Base-by-base conservation (phyloP, 768 basidiomycete species). In the Coprinopsis sp. region DNA sequence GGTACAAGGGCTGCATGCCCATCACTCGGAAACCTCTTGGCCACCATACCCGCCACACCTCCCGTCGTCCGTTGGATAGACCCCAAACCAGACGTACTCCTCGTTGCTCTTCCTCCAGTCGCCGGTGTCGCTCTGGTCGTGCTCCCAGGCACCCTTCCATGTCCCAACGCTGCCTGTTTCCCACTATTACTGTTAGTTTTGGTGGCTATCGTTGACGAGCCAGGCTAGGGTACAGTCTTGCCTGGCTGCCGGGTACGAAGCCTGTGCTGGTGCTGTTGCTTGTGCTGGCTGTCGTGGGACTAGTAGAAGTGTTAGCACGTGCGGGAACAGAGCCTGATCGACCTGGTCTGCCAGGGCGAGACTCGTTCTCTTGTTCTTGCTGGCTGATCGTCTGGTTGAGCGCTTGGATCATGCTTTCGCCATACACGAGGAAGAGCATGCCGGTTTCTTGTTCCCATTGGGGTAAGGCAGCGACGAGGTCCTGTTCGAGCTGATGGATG, bases 401-500 rank as follows among this genome's bases (percentile, higher is more conserved):
- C 41, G 85, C 68, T 42, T 84, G 83, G 38, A 94, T 63, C 55
- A 97, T 84, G 54, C 85, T 80, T 53, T 84, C 76, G 7, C 93
- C 94, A 47, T 90, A 79, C 2, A 96, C 87, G 43, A 89, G 73
- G 76, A 98, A 97, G 1, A 81, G 73, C 13, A 80, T 74, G 0
- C 78, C 78, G 22, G 82, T 71, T 51, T 79, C 76, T 36, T 82
- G 73, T 64, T 99, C 96, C 95, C 95, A 99, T 14, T 73, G 66
- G 2, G 92, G 89, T 44, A 98, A 81, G 0, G 79, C 73, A 1
- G 70, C 62, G 4, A 95, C 67, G 2, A 99, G 74, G 51, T 97
- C 92, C 59, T 84, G 82, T 66, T 97, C 93, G 49, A 97, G 76
- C 94, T 97, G 53, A 39, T 31, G 50, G 37, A 25, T 3, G 43